These are phyloP conservation scores for Nakazawaea ishiwadae DNA, from an alignment of 805 yeast genomes.

Conservation along the genomic window DNA sequence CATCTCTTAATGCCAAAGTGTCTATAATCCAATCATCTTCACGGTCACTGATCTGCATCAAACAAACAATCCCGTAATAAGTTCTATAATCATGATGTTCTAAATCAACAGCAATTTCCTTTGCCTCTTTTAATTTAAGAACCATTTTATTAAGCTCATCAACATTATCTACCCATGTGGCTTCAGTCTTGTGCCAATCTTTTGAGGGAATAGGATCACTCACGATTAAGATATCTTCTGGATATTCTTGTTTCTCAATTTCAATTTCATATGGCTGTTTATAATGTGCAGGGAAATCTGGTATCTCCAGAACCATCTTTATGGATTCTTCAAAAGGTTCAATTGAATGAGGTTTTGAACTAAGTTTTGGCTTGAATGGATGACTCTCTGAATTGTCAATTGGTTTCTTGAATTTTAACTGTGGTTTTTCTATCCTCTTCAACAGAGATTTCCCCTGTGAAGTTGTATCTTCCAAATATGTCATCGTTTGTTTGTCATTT, in stretches of 20 bases:
- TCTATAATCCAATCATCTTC: constrained; percentile 85
- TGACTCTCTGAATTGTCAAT: constrained; percentile 63
- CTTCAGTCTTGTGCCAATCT: constrained; percentile 62
- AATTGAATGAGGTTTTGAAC: constrained; percentile 67
- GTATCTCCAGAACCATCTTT: constrained; percentile 30
- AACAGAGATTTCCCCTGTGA: constrained; percentile 14
- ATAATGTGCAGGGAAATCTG: constrained; percentile 52
- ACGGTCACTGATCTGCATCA: constrained; percentile 87
- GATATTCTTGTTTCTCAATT: constrained; percentile 66
- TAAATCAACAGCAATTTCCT: constrained; percentile 85
- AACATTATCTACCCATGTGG: constrained; percentile 67
- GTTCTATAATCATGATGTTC: constrained; percentile 95
- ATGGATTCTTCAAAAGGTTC: constrained; percentile 50
- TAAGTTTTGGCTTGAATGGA: constrained; percentile 77
- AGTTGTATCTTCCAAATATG: constrained; percentile 46
- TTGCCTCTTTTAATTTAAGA: constrained; percentile 39
- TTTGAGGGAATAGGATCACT: constrained; percentile 33
- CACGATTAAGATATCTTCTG: constrained; percentile 41
- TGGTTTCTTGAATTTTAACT: constrained; percentile 46
- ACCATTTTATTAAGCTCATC: constrained; percentile 53
- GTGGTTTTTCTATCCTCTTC: constrained; percentile 59
- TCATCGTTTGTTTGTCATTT: constrained; percentile 24
- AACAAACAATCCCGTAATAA: constrained; percentile 83
- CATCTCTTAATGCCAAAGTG: constrained; percentile 73
- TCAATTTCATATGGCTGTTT: constrained; percentile 80